Evolutionary conservation across 164 flowering plant genomes (phyloP).

Genomic region (Vitis riparia): DNA sequence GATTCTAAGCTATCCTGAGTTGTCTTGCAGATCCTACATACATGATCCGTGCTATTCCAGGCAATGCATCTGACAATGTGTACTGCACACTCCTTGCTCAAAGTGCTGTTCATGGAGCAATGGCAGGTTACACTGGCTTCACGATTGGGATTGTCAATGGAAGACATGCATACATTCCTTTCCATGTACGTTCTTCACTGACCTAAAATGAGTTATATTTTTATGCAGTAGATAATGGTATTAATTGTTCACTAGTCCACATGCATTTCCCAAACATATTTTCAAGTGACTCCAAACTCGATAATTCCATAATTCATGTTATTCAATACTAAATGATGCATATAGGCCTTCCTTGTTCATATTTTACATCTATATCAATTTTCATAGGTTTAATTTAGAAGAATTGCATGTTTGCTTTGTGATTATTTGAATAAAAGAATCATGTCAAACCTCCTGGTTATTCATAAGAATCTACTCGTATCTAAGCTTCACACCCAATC

Average conservation of each 20-base stretch:
- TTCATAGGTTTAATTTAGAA: no score
- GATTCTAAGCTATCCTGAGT: background rate
- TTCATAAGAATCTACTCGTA: no score
- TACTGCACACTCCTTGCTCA: slow-evolving; percentile 79
- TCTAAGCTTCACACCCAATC: no score
- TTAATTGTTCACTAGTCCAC: no score
- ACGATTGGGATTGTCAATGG: slow-evolving; percentile 52
- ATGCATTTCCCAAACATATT: no score
- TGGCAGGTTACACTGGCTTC: slow-evolving; percentile 75
- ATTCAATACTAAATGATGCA: slow-evolving; percentile 1
- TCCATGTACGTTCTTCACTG: slow-evolving; percentile 28
- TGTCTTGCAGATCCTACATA: slow-evolving; percentile 66
- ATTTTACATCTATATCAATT: no score
- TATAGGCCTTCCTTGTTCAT: background rate
- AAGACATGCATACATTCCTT: slow-evolving; percentile 50
- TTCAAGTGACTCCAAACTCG: no score
- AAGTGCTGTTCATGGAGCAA: slow-evolving; percentile 70
- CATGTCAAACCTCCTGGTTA: no score
- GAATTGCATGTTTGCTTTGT: no score
- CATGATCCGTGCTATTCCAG: slow-evolving; percentile 77
- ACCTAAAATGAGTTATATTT: background rate
- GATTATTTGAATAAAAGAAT: no score
- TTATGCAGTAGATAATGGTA: no score
- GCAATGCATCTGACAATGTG: slow-evolving; percentile 73
- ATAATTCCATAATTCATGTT: background rate